phyloP scores from a whole-genome alignment of 768 basidiomycete species.

The Lyophyllum atratum region DNA sequence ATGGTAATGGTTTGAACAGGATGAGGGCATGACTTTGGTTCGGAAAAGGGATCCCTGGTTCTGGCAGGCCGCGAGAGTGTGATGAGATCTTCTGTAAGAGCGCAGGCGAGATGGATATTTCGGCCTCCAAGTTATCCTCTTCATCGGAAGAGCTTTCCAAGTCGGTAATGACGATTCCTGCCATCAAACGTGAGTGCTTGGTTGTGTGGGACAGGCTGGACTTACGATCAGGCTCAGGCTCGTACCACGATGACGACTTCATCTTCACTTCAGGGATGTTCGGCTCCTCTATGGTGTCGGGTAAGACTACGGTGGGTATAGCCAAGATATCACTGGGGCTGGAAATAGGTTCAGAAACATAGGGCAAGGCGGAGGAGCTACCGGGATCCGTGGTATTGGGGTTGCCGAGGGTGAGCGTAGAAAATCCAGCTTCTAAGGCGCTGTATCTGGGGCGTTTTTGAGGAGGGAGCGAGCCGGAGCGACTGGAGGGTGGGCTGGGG shows the following conservation, averaged over 20 bases:
- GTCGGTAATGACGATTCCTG: conserved; percentile 68
- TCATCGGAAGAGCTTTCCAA: conserved; percentile 53
- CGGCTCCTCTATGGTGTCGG: conserved; percentile 45
- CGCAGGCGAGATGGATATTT: conserved; percentile 42
- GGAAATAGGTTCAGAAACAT: conserved; percentile 14
- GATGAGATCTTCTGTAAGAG: conserved; percentile 47
- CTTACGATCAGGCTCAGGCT: conserved; percentile 70
- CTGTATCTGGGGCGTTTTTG: conserved; percentile 51
- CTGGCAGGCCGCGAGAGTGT: conserved; percentile 19
- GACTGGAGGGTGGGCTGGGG: conserved; percentile 10
- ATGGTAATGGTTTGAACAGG: conserved; percentile 48
- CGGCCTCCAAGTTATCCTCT: conserved; percentile 31
- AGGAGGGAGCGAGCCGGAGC: conserved; percentile 22
- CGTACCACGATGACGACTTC: conserved; percentile 67
- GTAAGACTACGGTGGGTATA: conserved; percentile 19
- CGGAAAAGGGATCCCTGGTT: conserved; percentile 18
- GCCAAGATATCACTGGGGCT: conserved; percentile 2
- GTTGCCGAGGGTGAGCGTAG: conserved; percentile 44
- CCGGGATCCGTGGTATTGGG: conserved; percentile 16
- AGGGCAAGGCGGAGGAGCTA: conserved; percentile 5
- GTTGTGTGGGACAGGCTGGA: conserved; percentile 15
- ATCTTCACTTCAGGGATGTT: conserved; percentile 57
- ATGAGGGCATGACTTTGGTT: conserved; percentile 51
- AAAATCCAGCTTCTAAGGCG: conserved; percentile 57
- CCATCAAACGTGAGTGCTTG: conserved; percentile 3